These are phyloP conservation scores for Cutaneotrichosporon cavernicola DNA, from an alignment of 1,284 basidiomycete genomes.

Conservation along the genomic window DNA sequence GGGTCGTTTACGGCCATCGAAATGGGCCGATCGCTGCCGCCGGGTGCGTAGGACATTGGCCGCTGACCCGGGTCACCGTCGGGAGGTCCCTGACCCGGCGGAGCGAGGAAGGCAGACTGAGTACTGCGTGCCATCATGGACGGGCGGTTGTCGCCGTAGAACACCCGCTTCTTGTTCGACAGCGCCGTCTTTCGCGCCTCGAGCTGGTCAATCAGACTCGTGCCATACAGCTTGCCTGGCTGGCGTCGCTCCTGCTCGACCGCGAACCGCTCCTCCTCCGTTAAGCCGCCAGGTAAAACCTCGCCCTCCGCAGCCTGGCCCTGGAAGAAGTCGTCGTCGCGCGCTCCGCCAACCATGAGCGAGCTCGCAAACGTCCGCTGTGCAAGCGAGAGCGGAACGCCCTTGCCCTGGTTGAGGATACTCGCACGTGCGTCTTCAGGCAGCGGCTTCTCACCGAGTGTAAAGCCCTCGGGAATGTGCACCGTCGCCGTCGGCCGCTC, in stretches of 20 bases:
- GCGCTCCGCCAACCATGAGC: slow-evolving; percentile 38
- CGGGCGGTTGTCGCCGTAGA: slow-evolving; percentile 50
- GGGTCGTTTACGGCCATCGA: background rate
- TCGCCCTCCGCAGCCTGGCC: slow-evolving; percentile 28
- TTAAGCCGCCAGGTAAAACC: background rate
- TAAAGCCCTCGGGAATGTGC: slow-evolving; percentile 43
- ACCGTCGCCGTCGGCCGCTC: slow-evolving; percentile 19
- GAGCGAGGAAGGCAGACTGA: slow-evolving; percentile 19
- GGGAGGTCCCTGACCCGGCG: background rate
- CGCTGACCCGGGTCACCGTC: background rate
- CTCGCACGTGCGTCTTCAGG: slow-evolving; percentile 43
- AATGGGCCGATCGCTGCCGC: background rate
- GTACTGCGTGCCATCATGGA: slow-evolving; percentile 48
- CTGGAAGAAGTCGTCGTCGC: slow-evolving; percentile 29
- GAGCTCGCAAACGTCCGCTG: slow-evolving; percentile 46
- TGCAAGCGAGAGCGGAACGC: slow-evolving; percentile 37
- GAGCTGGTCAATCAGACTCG: slow-evolving; percentile 51
- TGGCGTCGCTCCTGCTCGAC: slow-evolving; percentile 27
- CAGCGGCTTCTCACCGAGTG: slow-evolving; percentile 47
- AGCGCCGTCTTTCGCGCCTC: slow-evolving; percentile 46
- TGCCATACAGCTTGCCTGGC: slow-evolving; percentile 46
- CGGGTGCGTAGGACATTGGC: slow-evolving; percentile 10
- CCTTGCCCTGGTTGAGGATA: slow-evolving; percentile 33
- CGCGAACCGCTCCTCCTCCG: slow-evolving; percentile 29
- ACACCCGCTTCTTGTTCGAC: slow-evolving; percentile 45